Conservation (phyloP, 163 green algal species). For the Smithsoniella earleae region DNA sequence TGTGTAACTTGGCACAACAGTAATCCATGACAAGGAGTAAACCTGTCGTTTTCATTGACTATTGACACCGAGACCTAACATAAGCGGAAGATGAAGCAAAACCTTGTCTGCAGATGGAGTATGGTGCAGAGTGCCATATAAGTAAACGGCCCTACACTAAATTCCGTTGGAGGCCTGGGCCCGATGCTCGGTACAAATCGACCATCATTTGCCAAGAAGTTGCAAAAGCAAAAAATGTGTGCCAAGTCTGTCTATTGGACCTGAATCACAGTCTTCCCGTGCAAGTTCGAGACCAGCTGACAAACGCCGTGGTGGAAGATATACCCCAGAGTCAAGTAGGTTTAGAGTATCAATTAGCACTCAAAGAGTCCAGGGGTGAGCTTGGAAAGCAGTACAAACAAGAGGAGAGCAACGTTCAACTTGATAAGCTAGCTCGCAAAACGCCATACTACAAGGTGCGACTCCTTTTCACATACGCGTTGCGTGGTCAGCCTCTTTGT, state of each 20-base stretch:
- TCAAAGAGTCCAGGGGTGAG: constrained; percentile 31
- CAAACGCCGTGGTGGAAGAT: constrained; percentile 41
- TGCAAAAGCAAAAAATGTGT: constrained; percentile 98
- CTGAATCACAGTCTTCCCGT: constrained; percentile 92
- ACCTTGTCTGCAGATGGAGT: constrained; percentile 62
- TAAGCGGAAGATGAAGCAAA: too few relatives aligned
- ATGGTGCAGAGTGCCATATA: constrained; percentile 84
- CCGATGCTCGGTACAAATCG: constrained; percentile 96
- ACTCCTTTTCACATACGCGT: background rate
- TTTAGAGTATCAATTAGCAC: constrained; percentile 79
- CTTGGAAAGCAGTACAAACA: constrained; percentile 40
- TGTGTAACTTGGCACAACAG: constrained; percentile 39
- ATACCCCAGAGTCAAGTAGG: constrained; percentile 81
- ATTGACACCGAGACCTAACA: too few relatives aligned
- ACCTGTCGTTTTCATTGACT: background rate
- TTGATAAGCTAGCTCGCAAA: constrained; percentile 76
- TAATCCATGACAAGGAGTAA: background rate
- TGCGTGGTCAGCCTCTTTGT: background rate
- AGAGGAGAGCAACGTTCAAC: constrained; percentile 61
- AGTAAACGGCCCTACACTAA: constrained; percentile 95
- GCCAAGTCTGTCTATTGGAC: constrained; percentile 97
- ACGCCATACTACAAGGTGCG: constrained; percentile 87
- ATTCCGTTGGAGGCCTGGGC: constrained; percentile 91
- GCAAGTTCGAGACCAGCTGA: constrained; percentile 59
- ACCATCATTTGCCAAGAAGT: constrained; percentile 98